phyloP scores from a whole-genome alignment of 495 filamentous ascomycete genomes.

The Halenospora varia region DNA sequence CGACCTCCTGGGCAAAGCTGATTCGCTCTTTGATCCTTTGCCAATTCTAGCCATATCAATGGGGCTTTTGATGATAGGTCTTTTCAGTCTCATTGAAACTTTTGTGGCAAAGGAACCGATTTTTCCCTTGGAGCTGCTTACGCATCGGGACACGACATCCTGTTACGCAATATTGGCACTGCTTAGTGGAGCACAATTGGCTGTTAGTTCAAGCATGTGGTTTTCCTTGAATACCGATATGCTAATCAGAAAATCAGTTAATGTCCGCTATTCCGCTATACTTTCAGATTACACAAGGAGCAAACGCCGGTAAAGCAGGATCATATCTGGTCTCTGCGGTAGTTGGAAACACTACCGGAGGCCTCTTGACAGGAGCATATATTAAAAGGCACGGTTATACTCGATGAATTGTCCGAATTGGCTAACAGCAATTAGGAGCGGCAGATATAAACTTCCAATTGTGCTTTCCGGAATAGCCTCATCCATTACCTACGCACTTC shows the following conservation, averaged over 20 bases:
- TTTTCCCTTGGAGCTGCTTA: constrained; percentile 55
- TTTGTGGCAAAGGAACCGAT: constrained; percentile 53
- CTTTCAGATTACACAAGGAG: constrained; percentile 58
- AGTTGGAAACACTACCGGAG: constrained; percentile 60
- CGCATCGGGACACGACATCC: constrained; percentile 46
- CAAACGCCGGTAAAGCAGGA: constrained; percentile 53
- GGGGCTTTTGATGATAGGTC: constrained; percentile 31
- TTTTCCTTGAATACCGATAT: too few relatives aligned
- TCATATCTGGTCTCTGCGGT: constrained; percentile 62
- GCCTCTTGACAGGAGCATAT: constrained; percentile 51
- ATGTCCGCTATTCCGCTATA: constrained; percentile 64
- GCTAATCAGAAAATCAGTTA: constrained; percentile 28
- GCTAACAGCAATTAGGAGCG: background rate
- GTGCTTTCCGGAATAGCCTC: background rate
- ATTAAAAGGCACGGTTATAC: constrained; percentile 36
- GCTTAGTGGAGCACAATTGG: constrained; percentile 54
- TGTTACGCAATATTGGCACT: constrained; percentile 50
- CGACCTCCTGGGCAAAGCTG: background rate
- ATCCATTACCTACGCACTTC: background rate
- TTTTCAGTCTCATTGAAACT: constrained; percentile 49
- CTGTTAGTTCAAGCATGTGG: constrained; percentile 35
- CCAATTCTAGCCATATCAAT: constrained; percentile 30
- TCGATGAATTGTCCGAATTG: too few relatives aligned
- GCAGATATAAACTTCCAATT: background rate
- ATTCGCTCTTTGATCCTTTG: background rate